A percentile compares a stretch with the other conserved stretches of the same genome.
Conservation (phyloP, 768 basidiomycete genomes). For the Coprinellus micaceus region DNA sequence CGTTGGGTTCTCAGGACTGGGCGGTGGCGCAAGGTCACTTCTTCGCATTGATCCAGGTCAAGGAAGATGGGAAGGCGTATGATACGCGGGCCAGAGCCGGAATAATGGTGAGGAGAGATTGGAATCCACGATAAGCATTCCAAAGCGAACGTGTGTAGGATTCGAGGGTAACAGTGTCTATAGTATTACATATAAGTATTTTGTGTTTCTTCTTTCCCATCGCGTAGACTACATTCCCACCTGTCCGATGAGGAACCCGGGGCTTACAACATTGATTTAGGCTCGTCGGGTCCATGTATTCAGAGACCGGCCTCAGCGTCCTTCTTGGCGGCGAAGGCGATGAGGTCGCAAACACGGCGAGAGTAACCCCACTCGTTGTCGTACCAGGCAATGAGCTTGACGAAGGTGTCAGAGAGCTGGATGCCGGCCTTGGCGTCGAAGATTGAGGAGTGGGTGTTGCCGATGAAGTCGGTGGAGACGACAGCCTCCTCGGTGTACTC, state of each 20-base stretch:
- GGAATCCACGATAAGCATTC: too few species aligned
- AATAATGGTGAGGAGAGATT: too few species aligned
- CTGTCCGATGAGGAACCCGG: neutral
- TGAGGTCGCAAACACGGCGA: slow-evolving; percentile 84
- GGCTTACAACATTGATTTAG: neutral
- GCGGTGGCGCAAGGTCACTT: too few species aligned
- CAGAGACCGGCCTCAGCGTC: slow-evolving; percentile 44
- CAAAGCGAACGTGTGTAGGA: too few species aligned
- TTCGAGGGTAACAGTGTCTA: too few species aligned
- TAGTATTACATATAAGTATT: too few species aligned
- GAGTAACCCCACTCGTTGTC: slow-evolving; percentile 97
- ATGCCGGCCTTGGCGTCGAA: slow-evolving; percentile 96
- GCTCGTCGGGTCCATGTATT: slow-evolving; percentile 5
- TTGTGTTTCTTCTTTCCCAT: too few species aligned
- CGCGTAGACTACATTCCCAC: neutral
- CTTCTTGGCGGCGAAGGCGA: slow-evolving; percentile 74
- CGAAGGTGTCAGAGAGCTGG: slow-evolving; percentile 85
- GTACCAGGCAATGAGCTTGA: slow-evolving; percentile 97
- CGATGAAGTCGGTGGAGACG: slow-evolving; percentile 92
- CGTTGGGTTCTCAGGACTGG: too few species aligned
- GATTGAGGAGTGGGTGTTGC: slow-evolving; percentile 75
- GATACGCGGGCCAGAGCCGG: too few species aligned
- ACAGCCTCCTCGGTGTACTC: slow-evolving; percentile 92
- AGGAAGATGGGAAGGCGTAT: too few species aligned
- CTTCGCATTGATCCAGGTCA: too few species aligned